Percentiles rank a stretch among this genome's conserved stretches.
These are phyloP conservation scores for Solanum pimpinellifolium DNA, from an alignment of 257 asterid species.

Conservation along the genomic window DNA sequence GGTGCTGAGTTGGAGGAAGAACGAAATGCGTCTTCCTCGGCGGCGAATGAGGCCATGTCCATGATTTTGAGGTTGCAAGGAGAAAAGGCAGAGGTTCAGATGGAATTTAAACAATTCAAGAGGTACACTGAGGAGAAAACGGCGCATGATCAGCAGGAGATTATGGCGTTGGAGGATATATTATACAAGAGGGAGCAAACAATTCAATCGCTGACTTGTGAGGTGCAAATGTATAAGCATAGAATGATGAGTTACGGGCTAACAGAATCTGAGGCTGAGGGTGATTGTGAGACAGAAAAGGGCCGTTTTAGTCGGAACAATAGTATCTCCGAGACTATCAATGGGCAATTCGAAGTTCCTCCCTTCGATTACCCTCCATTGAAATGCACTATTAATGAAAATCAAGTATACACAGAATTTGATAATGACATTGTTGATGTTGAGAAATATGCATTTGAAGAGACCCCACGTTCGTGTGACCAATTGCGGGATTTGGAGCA, in stretches of 20 bases:
- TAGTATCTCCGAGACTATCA: slow-evolving; percentile 39
- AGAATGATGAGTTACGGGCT: slow-evolving; percentile 93
- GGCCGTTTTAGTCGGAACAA: slow-evolving; percentile 26
- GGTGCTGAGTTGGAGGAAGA: slow-evolving; percentile 82
- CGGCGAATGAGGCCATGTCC: slow-evolving; percentile 94
- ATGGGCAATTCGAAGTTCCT: slow-evolving; percentile 44
- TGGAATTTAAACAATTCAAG: slow-evolving; percentile 91
- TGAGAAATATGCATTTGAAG: slow-evolving; percentile 78
- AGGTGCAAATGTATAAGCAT: slow-evolving; percentile 74
- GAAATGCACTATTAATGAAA: slow-evolving; percentile 50
- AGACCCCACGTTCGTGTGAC: slow-evolving; percentile 49
- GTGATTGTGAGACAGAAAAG: slow-evolving; percentile 20
- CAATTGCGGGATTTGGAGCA: slow-evolving; percentile 70
- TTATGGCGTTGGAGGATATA: slow-evolving; percentile 60
- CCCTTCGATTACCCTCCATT: slow-evolving; percentile 66
- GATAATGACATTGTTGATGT: slow-evolving; percentile 57
- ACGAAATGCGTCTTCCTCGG: slow-evolving; percentile 87
- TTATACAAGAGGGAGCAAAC: slow-evolving; percentile 84
- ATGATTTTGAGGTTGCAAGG: slow-evolving; percentile 95
- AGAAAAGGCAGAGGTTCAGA: slow-evolving; percentile 93
- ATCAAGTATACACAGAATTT: slow-evolving; percentile 31
- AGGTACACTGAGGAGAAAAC: slow-evolving; percentile 82
- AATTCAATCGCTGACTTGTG: slow-evolving; percentile 70
- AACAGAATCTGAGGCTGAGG: slow-evolving; percentile 67
- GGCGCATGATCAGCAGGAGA: slow-evolving; percentile 87